These are phyloP conservation scores for Carpinus viminea DNA, from an alignment of 306 rosid genomes.

Conservation along the genomic window DNA sequence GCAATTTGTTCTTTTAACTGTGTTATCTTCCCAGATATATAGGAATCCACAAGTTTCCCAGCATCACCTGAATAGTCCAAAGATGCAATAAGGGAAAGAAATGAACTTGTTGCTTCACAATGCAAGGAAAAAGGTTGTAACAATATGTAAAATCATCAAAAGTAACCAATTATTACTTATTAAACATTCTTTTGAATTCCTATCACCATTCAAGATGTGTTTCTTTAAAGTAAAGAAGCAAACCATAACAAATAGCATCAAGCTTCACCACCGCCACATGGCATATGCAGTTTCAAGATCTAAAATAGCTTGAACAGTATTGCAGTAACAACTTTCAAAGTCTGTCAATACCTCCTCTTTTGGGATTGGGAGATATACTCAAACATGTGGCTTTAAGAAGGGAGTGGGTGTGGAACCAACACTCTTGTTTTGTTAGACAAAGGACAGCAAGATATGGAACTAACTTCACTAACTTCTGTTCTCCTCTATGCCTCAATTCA, in stretches of 20 bases:
- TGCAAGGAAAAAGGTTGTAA: neutral
- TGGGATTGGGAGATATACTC: neutral
- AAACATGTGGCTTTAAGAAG: neutral
- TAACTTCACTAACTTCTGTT: neutral
- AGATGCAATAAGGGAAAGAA: constrained; percentile 29
- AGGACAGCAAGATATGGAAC: neutral
- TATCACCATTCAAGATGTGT: neutral
- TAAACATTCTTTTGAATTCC: neutral
- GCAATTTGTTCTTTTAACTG: constrained; percentile 93
- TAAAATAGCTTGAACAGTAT: neutral
- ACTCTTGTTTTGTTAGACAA: neutral
- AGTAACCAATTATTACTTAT: neutral
- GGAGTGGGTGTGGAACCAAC: neutral
- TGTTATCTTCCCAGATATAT: constrained; percentile 77
- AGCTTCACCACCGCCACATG: neutral
- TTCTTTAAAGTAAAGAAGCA: neutral
- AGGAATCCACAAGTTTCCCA: constrained; percentile 79
- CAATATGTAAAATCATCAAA: neutral
- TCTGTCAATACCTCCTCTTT: neutral
- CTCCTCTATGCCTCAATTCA: neutral
- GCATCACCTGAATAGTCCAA: constrained; percentile 63
- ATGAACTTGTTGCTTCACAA: neutral
- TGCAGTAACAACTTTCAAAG: neutral
- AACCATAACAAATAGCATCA: neutral
- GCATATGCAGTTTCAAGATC: neutral